Evolutionary conservation across 441 rosid genomes (phyloP), one percentile per base, ranked within the genome.

Genomic region (Metrosideros polymorpha): DNA sequence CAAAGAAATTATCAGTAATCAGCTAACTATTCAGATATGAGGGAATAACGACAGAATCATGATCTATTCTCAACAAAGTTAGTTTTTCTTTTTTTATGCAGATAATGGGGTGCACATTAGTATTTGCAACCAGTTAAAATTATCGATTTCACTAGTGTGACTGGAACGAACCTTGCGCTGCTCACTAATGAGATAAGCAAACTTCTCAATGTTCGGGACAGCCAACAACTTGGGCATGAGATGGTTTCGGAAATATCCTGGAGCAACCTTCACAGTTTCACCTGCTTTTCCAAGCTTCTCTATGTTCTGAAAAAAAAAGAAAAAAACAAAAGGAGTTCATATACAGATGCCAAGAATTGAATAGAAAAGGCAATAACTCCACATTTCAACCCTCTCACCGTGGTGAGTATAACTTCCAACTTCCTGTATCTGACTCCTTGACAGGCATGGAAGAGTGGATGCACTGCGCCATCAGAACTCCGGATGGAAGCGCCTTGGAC

Each of bases 141-240:
- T 35, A 35, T 71, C n/a, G 10, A 39, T 35, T 71, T 39, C 79
- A 39, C n/a, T 22, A 22, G 47, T 42, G 47, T 10, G 12, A 71
- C 47, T 35, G 47, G 47, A 83, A 30, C 27, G 1, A 85, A 96
- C 99, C 98, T 94, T 95, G 91, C 95, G 94, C 89, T 96, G 99
- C 92, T 95, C 99, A 83, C 91, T 91, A 54, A 96, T 93, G 88
- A 96, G 99, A 92, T 94, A 85, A 85, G 97, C 94, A 92, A 89
- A 98, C 92, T 96, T 98, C 88, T 94, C 97, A 61, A 98, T 95
- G 84, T 98, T 95, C 30, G 99, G 99, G 30, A 98, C 98, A 43
- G 96, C 99, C 84, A 96, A 95, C 89, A 98, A 91, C 90, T 96
- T 98, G n/a, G 99, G 99, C 98, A 96, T 96, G 79, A 98, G 93